Conservation (phyloP, 129 eudicot genomes). For the Flaveria ramosissima region DNA sequence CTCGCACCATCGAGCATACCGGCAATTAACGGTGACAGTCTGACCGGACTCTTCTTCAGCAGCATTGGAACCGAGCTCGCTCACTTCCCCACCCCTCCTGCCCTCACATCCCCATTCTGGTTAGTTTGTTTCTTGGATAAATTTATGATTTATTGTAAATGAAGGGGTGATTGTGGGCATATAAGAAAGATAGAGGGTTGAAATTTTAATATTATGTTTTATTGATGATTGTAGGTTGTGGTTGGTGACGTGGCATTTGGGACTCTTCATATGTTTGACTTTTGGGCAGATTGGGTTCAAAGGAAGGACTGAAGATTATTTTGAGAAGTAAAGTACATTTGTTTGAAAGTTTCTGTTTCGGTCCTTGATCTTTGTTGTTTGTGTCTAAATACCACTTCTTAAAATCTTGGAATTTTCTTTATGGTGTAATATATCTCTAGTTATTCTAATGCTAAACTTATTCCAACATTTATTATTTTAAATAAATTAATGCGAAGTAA, state of each 20-base stretch:
- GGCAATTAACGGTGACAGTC: conserved; percentile 74
- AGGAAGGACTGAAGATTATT: conserved; percentile 94
- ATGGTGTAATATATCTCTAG: conserved; percentile 22
- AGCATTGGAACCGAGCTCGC: conserved; percentile 94
- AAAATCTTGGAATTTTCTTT: conserved; percentile 7
- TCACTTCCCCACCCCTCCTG: conserved; percentile 95
- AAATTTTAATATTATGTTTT: background rate
- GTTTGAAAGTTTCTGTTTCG: conserved; percentile 19
- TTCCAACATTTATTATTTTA: too few species aligned
- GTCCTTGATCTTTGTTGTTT: conserved; percentile 16
- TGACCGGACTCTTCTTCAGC: conserved; percentile 70
- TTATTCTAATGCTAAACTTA: too few species aligned
- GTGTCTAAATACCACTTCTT: conserved; percentile 24
- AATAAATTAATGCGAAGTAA: too few species aligned
- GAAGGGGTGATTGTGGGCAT: background rate
- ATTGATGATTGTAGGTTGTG: conserved; percentile 64
- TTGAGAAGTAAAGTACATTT: conserved; percentile 41
- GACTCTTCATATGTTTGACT: conserved; percentile 76
- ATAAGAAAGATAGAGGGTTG: background rate
- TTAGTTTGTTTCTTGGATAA: conserved; percentile 10
- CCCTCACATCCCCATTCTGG: conserved; percentile 89
- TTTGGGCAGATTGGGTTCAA: conserved; percentile 99
- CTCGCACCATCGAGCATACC: conserved; percentile 94
- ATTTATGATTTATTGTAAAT: background rate
- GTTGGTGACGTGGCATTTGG: conserved; percentile 92